Percentiles rank a stretch among this genome's conserved stretches.
These are phyloP conservation scores for Pichia sp. DNA, from an alignment of 1,139 yeast genomes.

Conservation along the genomic window DNA sequence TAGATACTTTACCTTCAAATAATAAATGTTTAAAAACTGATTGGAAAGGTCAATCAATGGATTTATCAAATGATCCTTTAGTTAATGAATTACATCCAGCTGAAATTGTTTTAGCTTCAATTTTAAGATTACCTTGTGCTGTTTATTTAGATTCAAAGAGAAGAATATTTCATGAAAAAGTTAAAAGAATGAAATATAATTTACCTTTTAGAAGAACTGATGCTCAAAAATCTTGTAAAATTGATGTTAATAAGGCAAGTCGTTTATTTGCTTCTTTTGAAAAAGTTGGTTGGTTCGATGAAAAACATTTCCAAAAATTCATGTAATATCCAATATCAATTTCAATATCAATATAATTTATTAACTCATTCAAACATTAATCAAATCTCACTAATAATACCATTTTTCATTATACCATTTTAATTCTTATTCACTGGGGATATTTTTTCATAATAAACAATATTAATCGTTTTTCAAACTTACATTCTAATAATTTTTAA, in stretches of 20 bases:
- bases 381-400: no score
- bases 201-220: conserved; percentile 93
- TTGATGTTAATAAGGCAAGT: conserved; percentile 94
- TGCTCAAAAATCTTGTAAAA: conserved; percentile 95
- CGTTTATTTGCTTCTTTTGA: conserved; percentile 89
- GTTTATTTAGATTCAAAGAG: conserved; percentile 89
- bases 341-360: not conserved
- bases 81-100: conserved; percentile 76
- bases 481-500: no score
- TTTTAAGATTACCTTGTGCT: conserved; percentile 80
- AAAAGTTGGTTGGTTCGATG: conserved; percentile 92
- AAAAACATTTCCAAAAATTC: conserved; percentile 56
- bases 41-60: conserved; percentile 99
- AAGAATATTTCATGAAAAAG: conserved; percentile 83
- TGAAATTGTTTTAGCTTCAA: conserved; percentile 80
- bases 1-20: conserved; percentile 53
- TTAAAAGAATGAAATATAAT: conserved; percentile 63
- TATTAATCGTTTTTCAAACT: no score
- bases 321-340: conserved; percentile 6
- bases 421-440: no score
- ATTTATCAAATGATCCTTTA: conserved; percentile 70
- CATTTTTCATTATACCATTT: no score
- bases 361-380: no score
- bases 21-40: conserved; percentile 79
- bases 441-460: no score